Percentiles rank a stretch among this genome's conserved stretches.
These are phyloP conservation scores for Fusarium acutatum DNA, from an alignment of 2,329 filamentous ascomycete genomes.

Conservation along the genomic window DNA sequence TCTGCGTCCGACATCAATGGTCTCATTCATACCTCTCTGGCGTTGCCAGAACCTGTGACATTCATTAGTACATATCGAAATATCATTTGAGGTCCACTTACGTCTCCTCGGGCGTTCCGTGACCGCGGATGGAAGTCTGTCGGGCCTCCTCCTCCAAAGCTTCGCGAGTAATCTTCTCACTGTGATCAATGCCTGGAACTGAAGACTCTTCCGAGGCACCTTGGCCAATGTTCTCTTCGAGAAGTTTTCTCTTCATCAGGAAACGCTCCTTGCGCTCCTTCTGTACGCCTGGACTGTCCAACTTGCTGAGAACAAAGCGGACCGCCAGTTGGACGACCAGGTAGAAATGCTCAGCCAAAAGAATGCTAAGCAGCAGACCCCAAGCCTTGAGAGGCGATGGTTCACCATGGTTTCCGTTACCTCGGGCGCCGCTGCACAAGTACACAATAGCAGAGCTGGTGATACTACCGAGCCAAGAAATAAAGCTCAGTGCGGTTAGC, in stretches of 20 bases:
- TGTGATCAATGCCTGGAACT: constrained; percentile 57
- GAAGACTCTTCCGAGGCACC: constrained; percentile 60
- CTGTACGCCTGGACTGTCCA: constrained; percentile 87
- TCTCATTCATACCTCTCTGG: constrained; percentile 66
- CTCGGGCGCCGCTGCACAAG: constrained; percentile 77
- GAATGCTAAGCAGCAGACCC: constrained; percentile 81
- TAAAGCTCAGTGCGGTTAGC: constrained; percentile 83
- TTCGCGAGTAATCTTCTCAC: constrained; percentile 70
- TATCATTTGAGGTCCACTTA: constrained; percentile 43
- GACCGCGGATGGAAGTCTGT: constrained; percentile 57
- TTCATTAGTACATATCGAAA: constrained; percentile 28
- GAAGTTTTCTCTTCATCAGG: constrained; percentile 78
- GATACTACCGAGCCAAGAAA: constrained; percentile 93
- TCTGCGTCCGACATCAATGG: constrained; percentile 63
- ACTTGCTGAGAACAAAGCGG: constrained; percentile 75
- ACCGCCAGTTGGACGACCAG: constrained; percentile 79
- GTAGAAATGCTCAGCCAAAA: constrained; percentile 90
- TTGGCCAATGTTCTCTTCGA: constrained; percentile 75
- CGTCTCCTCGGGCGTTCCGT: constrained; percentile 61
- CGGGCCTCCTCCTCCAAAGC: constrained; percentile 72
- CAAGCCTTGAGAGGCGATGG: constrained; percentile 78
- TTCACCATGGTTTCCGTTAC: constrained; percentile 69
- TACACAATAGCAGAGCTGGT: constrained; percentile 89
- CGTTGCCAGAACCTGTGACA: constrained; percentile 65
- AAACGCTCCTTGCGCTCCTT: constrained; percentile 86